These are phyloP conservation scores for Candida nitratophila DNA, from an alignment of 805 yeast genomes.

Conservation along the genomic window DNA sequence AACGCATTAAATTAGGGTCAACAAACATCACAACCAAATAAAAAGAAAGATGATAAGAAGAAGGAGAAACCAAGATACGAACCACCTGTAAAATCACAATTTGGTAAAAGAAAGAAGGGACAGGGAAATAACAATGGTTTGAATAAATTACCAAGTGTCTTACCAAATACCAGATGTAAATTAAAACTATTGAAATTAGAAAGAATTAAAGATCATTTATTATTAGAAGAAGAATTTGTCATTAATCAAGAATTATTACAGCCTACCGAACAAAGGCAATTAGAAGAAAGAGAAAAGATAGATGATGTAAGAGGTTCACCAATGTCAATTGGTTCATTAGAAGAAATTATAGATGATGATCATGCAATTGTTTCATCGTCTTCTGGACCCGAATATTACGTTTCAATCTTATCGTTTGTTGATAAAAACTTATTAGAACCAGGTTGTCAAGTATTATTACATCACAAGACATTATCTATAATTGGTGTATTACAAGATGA, in stretches of 20 bases:
- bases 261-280: slow-evolving; percentile 94
- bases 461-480: slow-evolving; percentile 90
- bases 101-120: slow-evolving; percentile 90
- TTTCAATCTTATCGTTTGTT: slow-evolving; percentile 90
- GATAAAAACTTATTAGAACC: slow-evolving; percentile 95
- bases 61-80: slow-evolving; percentile 94
- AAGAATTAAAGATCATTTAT: slow-evolving; percentile 90
- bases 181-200: slow-evolving; percentile 87
- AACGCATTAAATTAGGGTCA: slow-evolving; percentile 19
- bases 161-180: slow-evolving; percentile 91
- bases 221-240: slow-evolving; percentile 93
- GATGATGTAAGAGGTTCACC: slow-evolving; percentile 96
- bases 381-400: slow-evolving; percentile 96
- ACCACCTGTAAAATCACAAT: slow-evolving; percentile 89
- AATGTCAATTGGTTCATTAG: slow-evolving; percentile 92
- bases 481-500: slow-evolving; percentile 99
- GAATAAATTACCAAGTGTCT: slow-evolving; percentile 75
- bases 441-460: slow-evolving; percentile 91
- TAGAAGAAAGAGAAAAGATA: slow-evolving; percentile 90
- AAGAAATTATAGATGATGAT: slow-evolving; percentile 96
- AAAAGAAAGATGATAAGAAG: slow-evolving; percentile 36
- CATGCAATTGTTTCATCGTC: slow-evolving; percentile 96
- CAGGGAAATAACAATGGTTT: slow-evolving; percentile 42
- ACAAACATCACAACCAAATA: slow-evolving; percentile 28
- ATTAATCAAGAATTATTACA: slow-evolving; percentile 90